These are phyloP conservation scores for Choanephora cucurbitarum DNA, from an alignment of 371 early-diverging fungal genomes.

Conservation along the genomic window DNA sequence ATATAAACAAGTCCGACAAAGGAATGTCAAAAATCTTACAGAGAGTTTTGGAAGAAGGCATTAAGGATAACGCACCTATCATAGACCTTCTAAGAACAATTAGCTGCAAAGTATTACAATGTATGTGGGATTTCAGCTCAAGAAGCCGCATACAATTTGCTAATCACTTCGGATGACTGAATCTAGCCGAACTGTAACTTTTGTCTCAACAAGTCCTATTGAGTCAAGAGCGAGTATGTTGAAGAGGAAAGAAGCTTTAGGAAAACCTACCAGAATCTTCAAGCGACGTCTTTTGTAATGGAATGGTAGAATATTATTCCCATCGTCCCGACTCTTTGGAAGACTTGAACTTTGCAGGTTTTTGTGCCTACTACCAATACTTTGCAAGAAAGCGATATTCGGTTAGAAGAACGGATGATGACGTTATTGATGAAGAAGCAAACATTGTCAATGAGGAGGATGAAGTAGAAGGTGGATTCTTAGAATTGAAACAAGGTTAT, in stretches of 20 bases:
- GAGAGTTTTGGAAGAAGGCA: neutral
- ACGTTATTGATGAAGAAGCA: neutral
- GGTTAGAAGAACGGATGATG: neutral
- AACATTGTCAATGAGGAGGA: too few species aligned
- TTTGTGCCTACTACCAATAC: neutral
- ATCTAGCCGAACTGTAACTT: neutral
- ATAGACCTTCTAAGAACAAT: neutral
- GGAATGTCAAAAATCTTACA: neutral
- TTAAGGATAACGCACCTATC: neutral
- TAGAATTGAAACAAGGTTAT: neutral
- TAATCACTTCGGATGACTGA: neutral
- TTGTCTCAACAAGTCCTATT: neutral
- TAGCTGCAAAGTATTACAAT: conserved; percentile 1
- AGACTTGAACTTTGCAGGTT: neutral
- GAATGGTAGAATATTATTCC: neutral
- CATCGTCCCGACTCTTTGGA: neutral
- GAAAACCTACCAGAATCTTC: neutral
- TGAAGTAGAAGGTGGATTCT: too few species aligned
- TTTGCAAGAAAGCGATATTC: neutral
- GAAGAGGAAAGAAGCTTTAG: neutral
- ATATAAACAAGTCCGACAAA: neutral
- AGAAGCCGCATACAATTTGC: neutral
- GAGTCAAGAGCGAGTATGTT: neutral
- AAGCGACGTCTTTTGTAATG: neutral
- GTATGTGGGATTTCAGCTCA: neutral